Base-by-base conservation (phyloP, 371 early-diverging fungal species). In the Mucor plumbeus region DNA sequence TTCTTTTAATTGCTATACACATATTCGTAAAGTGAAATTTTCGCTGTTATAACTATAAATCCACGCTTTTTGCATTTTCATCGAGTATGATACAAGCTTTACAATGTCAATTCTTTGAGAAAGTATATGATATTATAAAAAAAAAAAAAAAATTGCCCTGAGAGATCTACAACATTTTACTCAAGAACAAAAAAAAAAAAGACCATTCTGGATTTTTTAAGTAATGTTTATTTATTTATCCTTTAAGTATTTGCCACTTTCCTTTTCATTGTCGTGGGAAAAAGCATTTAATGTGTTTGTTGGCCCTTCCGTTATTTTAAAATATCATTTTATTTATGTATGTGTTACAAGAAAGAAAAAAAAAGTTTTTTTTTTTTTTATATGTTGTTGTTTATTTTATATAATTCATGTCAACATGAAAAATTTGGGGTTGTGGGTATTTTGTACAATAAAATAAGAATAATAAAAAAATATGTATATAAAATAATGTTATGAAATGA, bases 331-430 rank as follows among this genome's bases (percentile, higher is more conserved):
- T 56, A 26, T 56, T 56, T 56, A 56, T 56, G 56, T 56, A 21
- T 56, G 56, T 56, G 56, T 36, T 35, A 56, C 56, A 56, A n/a
- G n/a, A 33, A 56, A 56, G 17, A n/a, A 26, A 26, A 26, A 3
- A n/a, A n/a, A n/a, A n/a, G n/a, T n/a, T n/a, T n/a, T 35, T 56
- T 54, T 53, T 53, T 54, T 54, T 34, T 56, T 56, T 56, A 56
- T 35, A 35, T 26, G 26, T 26, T 26, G 26, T 34, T 56, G 1
- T 56, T 55, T 55, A 55, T 55, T 55, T 55, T 55, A 35, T 56
- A 35, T 36, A 8, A n/a, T 56, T 56, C 56, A 56, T 56, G 56
- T 56, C 56, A 56, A 56, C 56, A 56, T 36, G 56, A 56, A 36
- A 56, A 56, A 35, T 34, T 35, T 35, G 36, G 56, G 56, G 56